Percentiles rank a stretch among this genome's conserved stretches.
Conservation (phyloP, 2,329 filamentous ascomycete genomes). For the Epichloe sp. region DNA sequence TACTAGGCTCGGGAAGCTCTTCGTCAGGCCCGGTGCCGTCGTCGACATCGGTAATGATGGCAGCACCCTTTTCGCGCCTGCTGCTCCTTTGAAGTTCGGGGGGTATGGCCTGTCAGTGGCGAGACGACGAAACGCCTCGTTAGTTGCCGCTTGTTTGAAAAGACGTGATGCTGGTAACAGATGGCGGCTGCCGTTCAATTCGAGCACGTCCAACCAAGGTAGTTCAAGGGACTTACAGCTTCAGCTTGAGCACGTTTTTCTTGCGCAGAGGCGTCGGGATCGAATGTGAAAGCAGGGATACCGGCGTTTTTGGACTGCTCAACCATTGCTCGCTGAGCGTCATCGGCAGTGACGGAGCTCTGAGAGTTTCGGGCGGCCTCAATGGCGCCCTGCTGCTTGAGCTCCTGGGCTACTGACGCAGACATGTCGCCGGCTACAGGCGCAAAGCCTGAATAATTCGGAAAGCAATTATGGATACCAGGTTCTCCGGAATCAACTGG, state of each 20-base stretch:
- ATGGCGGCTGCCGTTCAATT: background rate
- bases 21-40: constrained; percentile 57
- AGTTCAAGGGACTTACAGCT: constrained; percentile 43
- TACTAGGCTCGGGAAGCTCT: constrained; percentile 64
- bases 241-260: constrained; percentile 71
- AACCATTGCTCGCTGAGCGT: constrained; percentile 61
- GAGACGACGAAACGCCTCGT: background rate
- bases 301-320: constrained; percentile 70
- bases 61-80: constrained; percentile 43
- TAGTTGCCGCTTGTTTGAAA: background rate
- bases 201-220: background rate
- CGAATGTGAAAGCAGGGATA: constrained; percentile 68
- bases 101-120: constrained; percentile 20
- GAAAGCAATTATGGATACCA: background rate
- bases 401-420: constrained; percentile 37
- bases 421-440: constrained; percentile 17
- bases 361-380: constrained; percentile 64
- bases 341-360: constrained; percentile 52
- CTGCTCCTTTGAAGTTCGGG: constrained; percentile 22
- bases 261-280: constrained; percentile 71
- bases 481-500: constrained; percentile 5
- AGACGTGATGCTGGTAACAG: background rate
- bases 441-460: constrained; percentile 1
- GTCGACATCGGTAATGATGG: constrained; percentile 68
- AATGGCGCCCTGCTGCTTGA: constrained; percentile 69